These are phyloP conservation scores for Pseudevernia furfuracea DNA, from an alignment of 495 filamentous ascomycete genomes.

Conservation along the genomic window DNA sequence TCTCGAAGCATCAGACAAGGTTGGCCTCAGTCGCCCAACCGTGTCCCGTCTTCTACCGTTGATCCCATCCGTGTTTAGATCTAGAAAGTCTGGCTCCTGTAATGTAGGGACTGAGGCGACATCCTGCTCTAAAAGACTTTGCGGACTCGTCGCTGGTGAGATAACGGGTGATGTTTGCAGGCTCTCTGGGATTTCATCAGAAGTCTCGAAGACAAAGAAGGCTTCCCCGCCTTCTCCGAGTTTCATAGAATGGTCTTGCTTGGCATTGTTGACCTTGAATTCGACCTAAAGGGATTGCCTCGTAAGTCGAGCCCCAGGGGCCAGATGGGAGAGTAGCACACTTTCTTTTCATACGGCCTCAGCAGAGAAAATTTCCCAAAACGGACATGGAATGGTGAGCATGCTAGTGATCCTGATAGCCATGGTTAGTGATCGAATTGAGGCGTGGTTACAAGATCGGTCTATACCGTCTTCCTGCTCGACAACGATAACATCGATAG, in stretches of 20 bases:
- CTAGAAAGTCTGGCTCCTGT: slow-evolving; percentile 76
- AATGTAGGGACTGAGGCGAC: slow-evolving; percentile 47
- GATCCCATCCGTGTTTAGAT: slow-evolving; percentile 48
- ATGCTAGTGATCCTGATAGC: slow-evolving; percentile 57
- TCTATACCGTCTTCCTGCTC: slow-evolving; percentile 83
- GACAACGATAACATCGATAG: slow-evolving; percentile 98
- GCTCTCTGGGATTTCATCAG: slow-evolving; percentile 74
- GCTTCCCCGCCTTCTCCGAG: slow-evolving; percentile 95
- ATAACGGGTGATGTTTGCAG: slow-evolving; percentile 91
- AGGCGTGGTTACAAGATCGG: background rate
- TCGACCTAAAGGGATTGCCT: slow-evolving; percentile 53
- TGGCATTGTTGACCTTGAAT: slow-evolving; percentile 86
- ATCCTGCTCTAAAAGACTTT: slow-evolving; percentile 47
- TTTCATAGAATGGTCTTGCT: slow-evolving; percentile 96
- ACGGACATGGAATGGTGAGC: slow-evolving; percentile 96
- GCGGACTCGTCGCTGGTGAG: slow-evolving; percentile 76
- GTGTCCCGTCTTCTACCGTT: slow-evolving; percentile 7
- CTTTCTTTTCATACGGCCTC: slow-evolving; percentile 97
- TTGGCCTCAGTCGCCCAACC: slow-evolving; percentile 16
- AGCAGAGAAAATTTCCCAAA: slow-evolving; percentile 97
- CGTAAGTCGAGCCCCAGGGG: slow-evolving; percentile 21
- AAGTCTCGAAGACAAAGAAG: slow-evolving; percentile 97
- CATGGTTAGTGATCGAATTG: slow-evolving; percentile 7
- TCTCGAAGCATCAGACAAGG: slow-evolving; percentile 24
- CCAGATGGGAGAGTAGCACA: slow-evolving; percentile 24